phyloP scores from a whole-genome alignment of 2,329 filamentous ascomycete species.

The Aspergillus alliaceus region DNA sequence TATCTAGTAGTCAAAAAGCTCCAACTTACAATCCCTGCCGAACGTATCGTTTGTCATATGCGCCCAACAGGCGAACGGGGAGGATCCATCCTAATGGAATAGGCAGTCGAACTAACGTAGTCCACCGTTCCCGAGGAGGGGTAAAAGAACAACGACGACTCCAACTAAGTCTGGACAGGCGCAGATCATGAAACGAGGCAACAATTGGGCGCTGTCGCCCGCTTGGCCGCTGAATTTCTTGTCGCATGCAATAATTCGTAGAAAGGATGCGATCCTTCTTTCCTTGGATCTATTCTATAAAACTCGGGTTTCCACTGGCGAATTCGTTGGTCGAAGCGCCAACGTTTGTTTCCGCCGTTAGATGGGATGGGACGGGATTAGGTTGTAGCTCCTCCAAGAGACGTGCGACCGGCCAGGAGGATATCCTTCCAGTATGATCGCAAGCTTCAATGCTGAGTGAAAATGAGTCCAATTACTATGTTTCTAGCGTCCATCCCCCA shows the following conservation, averaged over 20 bases:
- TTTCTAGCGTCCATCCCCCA: neutral
- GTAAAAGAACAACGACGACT: conserved; percentile 16
- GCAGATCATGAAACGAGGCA: conserved; percentile 29
- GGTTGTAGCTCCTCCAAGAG: neutral
- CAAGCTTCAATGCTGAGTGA: neutral
- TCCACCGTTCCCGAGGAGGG: conserved; percentile 21
- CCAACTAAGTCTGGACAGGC: conserved; percentile 22
- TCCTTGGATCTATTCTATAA: neutral
- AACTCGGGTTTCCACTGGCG: neutral
- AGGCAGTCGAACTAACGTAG: conserved; percentile 16
- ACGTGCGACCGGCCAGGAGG: neutral
- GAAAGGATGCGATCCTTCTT: neutral
- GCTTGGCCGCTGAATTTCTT: conserved; percentile 7
- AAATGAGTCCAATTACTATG: neutral
- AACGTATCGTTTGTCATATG: conserved; percentile 1
- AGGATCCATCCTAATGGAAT: conserved; percentile 10
- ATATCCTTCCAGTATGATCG: neutral
- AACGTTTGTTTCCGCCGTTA: neutral
- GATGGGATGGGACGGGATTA: neutral
- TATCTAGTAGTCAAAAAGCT: neutral
- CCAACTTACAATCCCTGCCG: conserved; percentile 9
- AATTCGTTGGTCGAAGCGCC: neutral
- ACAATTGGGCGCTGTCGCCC: conserved; percentile 23
- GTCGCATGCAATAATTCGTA: neutral
- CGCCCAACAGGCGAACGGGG: conserved; percentile 7